Base-by-base conservation (phyloP, 2,329 filamentous ascomycete species). In the Leptographium wingfieldii region DNA sequence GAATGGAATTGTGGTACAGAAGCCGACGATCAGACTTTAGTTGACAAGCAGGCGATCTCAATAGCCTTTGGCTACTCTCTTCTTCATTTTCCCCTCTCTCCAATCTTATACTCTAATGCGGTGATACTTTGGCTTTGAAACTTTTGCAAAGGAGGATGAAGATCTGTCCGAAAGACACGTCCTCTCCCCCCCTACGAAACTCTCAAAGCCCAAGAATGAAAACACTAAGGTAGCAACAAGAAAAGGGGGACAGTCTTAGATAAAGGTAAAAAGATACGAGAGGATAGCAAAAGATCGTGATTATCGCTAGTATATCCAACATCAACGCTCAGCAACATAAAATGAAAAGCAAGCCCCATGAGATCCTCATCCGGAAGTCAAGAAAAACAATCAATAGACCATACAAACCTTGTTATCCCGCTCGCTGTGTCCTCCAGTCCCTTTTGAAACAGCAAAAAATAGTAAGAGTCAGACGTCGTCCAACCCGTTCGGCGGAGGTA, bases 131-230 rank as follows among this genome's bases (percentile, higher is more conserved):
- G 63, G 62, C 62, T 62, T 65, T 61, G 62, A 65, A 64, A 58
- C 64, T 57, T 60, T 56, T 54, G 58, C 27, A 62, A 58, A 43
- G 59, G 57, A 56, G 60, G 33, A 48, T 43, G 12, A 6, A 7
- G 16, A 19, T 40, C 19, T 43, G 12, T 48, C 35, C 27, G 27
- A 19, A n/a, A 35, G 33, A 31, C 51, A 33, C n/a, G 12, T 10
- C 40, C 43, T 33, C 27, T 31, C 49, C 46, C 57, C 56, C 53
- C 51, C 58, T 59, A 59, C 61, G 60, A 64, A 65, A 63, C 61
- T 64, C 62, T 62, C 63, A 64, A 63, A 64, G 61, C 61, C 63
- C 62, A 65, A 61, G 61, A 51, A 48, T 54, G 52, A 58, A 56
- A 1, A 40, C 57, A 40, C n/a, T 27, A 40, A 46, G n/a, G 49